Evolutionary conservation across 2,329 filamentous ascomycete genomes (phyloP), one percentile per base, ranked within the genome.

Genomic region (Ploettnerulaceae sp.): DNA sequence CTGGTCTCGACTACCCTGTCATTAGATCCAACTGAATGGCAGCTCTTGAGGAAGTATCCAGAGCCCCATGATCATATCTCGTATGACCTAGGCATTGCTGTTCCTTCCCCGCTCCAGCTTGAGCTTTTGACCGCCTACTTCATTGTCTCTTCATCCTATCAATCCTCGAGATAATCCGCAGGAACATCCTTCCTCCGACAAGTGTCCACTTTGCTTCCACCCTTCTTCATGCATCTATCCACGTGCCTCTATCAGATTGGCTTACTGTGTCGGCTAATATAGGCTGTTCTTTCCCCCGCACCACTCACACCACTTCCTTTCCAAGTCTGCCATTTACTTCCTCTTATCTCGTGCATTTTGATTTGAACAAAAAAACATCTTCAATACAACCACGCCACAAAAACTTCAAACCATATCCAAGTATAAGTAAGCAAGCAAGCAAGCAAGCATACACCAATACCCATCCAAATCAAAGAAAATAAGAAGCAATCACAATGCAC

Each of bases 401-500:
- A 33, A 25, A 22, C 14, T 21, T 28, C 22, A 9, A 14, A 12
- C n/a, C n/a, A 41, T 21, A 11, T 8, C 15, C 28, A 25, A 35
- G 14, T 44, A 26, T 25, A 48, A 33, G 47, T 25, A 32, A 48
- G 25, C 37, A 47, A 49, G 21, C 26, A 24, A 14, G 38, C 8
- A 11, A 7, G 25, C 14, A 17, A n/a, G 22, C 15, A 24, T 41
- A 3, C 20, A 18, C 11, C 5, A 35, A 48, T 9, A 36, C 11
- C 9, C 6, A 48, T 15, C 9, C 15, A 6, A 29, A 32, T 1
- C 11, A 32, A n/a, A 21, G 29, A 40, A 15, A 11, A 18, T n/a
- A n/a, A 44, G n/a, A 29, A 22, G 12, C 33, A 28, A 26, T 17
- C 38, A 61, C 55, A 15, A 61, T 60, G 58, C 59, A 61, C 58